Conservation (phyloP, 352 stramenopile species). For the Phytophthora melonis region DNA sequence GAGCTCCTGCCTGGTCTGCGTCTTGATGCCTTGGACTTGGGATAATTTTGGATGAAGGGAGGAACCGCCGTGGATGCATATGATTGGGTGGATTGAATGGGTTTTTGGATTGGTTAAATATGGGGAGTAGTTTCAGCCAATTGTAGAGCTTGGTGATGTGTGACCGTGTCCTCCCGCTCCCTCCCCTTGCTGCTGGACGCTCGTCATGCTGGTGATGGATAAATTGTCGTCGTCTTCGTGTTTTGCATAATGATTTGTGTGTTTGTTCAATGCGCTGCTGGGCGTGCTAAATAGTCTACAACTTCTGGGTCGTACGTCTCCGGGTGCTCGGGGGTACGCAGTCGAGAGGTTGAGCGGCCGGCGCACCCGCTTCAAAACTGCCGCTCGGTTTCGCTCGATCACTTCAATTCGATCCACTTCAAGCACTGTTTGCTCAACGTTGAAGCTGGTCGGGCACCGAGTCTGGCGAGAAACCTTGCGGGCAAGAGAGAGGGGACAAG, state of each 20-base stretch:
- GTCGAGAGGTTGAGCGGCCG: not conserved
- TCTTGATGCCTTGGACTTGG: not conserved
- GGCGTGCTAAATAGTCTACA: slow-evolving; percentile 64
- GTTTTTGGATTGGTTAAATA: slow-evolving; percentile 23
- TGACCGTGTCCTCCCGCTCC: not conserved
- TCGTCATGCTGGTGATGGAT: not conserved
- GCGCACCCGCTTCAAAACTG: slow-evolving; percentile 28
- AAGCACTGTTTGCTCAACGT: slow-evolving; percentile 34
- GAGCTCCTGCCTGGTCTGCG: not conserved
- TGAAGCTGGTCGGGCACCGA: slow-evolving; percentile 23
- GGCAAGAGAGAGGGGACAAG: not conserved
- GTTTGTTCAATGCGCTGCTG: slow-evolving; percentile 41
- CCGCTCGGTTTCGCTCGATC: slow-evolving; percentile 1
- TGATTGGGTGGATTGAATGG: slow-evolving; percentile 41
- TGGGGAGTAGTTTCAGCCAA: not conserved
- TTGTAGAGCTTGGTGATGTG: not conserved
- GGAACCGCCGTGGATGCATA: slow-evolving; percentile 26
- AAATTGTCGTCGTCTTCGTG: slow-evolving; percentile 1
- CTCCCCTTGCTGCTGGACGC: not conserved
- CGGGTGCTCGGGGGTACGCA: not conserved
- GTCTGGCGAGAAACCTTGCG: not conserved
- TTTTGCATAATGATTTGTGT: slow-evolving; percentile 29
- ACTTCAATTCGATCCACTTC: slow-evolving; percentile 12
- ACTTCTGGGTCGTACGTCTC: slow-evolving; percentile 29
- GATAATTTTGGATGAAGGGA: slow-evolving; percentile 25